phyloP scores from a whole-genome alignment of 192 early-diverging fungal genomes.

The Mortierella hygrophila region DNA sequence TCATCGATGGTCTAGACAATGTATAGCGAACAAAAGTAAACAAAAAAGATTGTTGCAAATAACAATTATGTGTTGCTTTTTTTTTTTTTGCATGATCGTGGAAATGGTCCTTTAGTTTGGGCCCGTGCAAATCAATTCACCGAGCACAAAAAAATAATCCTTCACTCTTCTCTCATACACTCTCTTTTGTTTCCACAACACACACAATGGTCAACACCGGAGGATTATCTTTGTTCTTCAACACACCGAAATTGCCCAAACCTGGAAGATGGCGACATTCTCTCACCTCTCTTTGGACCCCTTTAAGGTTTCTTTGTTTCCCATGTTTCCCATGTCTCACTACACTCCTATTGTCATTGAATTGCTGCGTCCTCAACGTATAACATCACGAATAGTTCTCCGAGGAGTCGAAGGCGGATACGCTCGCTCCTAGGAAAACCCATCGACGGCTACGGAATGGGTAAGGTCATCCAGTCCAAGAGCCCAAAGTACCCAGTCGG shows the following conservation, averaged over 20 bases:
- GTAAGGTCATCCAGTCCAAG: constrained; percentile 73
- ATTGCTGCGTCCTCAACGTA: background rate
- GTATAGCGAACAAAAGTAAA: background rate
- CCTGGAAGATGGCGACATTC: constrained; percentile 58
- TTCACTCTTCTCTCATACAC: background rate
- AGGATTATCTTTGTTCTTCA: constrained; percentile 61
- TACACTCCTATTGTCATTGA: background rate
- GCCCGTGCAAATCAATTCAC: too few relatives aligned
- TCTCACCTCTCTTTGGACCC: constrained; percentile 82
- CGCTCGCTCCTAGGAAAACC: constrained; percentile 69
- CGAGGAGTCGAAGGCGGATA: constrained; percentile 60
- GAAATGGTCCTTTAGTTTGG: background rate
- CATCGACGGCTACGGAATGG: constrained; percentile 70
- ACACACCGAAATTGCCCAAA: constrained; percentile 22
- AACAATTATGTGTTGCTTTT: background rate
- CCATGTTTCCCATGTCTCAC: background rate
- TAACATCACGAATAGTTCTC: constrained; percentile 4
- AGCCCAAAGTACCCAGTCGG: constrained; percentile 69
- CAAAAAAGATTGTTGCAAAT: background rate
- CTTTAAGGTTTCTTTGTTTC: constrained; percentile 70
- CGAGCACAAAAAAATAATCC: background rate
- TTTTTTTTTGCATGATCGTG: background rate
- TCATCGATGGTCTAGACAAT: background rate
- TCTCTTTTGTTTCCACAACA: background rate
- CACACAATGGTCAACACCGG: constrained; percentile 33